Evolutionary conservation across 495 filamentous ascomycete genomes (phyloP), one percentile per base, ranked within the genome.

Genomic region (Xanthoparmelia taractica): DNA sequence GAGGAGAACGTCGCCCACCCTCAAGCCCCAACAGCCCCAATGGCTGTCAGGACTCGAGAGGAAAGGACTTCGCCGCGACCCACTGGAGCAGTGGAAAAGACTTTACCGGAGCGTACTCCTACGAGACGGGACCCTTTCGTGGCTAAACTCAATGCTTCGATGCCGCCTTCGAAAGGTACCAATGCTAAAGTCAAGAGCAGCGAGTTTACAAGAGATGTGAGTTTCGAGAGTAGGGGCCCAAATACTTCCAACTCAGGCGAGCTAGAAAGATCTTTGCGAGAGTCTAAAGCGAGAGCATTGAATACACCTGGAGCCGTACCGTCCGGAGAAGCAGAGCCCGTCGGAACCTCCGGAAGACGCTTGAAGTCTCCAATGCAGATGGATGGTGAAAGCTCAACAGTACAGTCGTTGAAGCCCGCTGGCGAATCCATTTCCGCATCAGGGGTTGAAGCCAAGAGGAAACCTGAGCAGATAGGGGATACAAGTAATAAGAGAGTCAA

Each of bases 51-150:
- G 4, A 2, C 8, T n/a, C 13, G 15, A 33, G 27, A 33, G 29
- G 33, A 29, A 33, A 54, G 50, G 17, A 54, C 15, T 10, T 18
- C 29, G 29, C 50, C 50, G 29, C 27, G 50, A 12, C 33, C 20
- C 15, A 29, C 29, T 33, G 50, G 33, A 33, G 15, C 50, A 33
- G 29, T 17, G 17, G 11, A 10, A 59, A 29, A 33, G 13, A 2
- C 12, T 2, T 40, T 37, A 11, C 40, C n/a, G 4, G 8, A 33
- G 17, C 29, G 27, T 15, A 25, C 23, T 25, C 2, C 55, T 17
- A 47, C 8, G 38, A 13, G 23, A n/a, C 29, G 27, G 33, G 57
- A 60, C 20, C 58, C 58, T 52, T 60, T 66, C 34, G 43, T 8
- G 29, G 45, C 60, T 17, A 58, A 47, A 38, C 10, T 60, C 8